These are phyloP conservation scores for Lenwebbia sp. DNA, from an alignment of 345 rosid genomes.

Conservation along the genomic window DNA sequence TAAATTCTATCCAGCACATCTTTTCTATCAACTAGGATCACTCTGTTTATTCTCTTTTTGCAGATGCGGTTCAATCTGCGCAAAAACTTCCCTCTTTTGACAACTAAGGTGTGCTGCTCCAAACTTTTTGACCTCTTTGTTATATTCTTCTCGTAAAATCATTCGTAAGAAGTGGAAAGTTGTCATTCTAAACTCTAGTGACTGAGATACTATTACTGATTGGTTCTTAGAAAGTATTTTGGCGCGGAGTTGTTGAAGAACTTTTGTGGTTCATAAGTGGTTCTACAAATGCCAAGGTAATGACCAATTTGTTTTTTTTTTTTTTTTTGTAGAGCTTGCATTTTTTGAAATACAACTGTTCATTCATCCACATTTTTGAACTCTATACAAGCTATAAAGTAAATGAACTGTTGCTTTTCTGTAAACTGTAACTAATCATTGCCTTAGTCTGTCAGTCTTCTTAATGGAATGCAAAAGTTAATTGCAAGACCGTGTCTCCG, in stretches of 20 bases:
- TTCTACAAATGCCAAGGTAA: conserved; percentile 89
- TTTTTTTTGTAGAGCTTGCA: neutral
- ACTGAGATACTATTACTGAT: conserved; percentile 1
- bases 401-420: neutral
- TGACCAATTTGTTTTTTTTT: neutral
- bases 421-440: neutral
- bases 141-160: neutral
- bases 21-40: neutral
- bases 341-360: neutral
- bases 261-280: conserved; percentile 98
- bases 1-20: neutral
- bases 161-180: neutral
- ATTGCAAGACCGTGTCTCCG: neutral
- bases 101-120: conserved; percentile 52
- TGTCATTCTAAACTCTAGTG: neutral
- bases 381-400: neutral
- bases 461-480: neutral
- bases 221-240: conserved; percentile 74
- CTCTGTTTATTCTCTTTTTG: neutral
- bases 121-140: neutral
- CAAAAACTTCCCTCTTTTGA: conserved; percentile 72
- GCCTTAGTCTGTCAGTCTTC: neutral
- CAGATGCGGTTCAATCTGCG: conserved; percentile 88
- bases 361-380: neutral
- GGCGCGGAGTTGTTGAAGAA: conserved; percentile 99